These are phyloP conservation scores for Scheffersomyces amazonensis DNA, from an alignment of 805 yeast species.

Conservation along the genomic window DNA sequence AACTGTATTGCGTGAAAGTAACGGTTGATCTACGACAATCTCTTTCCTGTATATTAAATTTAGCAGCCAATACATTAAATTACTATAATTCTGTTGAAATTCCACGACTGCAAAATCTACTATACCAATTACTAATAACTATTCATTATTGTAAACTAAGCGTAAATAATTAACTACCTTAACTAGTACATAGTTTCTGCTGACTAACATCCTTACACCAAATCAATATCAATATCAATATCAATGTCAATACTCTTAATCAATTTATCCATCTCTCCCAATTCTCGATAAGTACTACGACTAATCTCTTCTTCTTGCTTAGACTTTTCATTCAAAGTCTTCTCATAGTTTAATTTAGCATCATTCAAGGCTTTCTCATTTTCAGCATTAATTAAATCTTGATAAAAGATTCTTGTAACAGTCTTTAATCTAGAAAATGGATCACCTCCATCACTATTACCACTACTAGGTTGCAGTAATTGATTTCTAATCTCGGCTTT, in stretches of 20 bases:
- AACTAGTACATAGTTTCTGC: too few species aligned
- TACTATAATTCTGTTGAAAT: too few species aligned
- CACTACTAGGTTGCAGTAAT: conserved; percentile 18
- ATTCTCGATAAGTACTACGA: conserved; percentile 51
- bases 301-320: conserved; percentile 45
- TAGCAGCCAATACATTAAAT: too few species aligned
- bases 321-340: conserved; percentile 36
- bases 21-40: too few species aligned
- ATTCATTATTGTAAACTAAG: too few species aligned
- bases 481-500: conserved; percentile 67
- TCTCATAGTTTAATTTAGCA: conserved; percentile 46
- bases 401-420: conserved; percentile 78
- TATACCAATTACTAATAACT: too few species aligned
- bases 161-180: too few species aligned
- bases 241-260: conserved; percentile 44
- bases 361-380: conserved; percentile 58
- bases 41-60: too few species aligned
- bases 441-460: conserved; percentile 51
- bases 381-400: conserved; percentile 51
- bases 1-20: too few species aligned
- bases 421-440: conserved; percentile 92
- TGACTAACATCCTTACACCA: too few species aligned
- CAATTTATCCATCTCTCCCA: conserved; percentile 56
- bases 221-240: too few species aligned
- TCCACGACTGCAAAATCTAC: too few species aligned